Evolutionary conservation across 164 flowering plant genomes (phyloP).

Genomic region (Pachysandra terminalis): DNA sequence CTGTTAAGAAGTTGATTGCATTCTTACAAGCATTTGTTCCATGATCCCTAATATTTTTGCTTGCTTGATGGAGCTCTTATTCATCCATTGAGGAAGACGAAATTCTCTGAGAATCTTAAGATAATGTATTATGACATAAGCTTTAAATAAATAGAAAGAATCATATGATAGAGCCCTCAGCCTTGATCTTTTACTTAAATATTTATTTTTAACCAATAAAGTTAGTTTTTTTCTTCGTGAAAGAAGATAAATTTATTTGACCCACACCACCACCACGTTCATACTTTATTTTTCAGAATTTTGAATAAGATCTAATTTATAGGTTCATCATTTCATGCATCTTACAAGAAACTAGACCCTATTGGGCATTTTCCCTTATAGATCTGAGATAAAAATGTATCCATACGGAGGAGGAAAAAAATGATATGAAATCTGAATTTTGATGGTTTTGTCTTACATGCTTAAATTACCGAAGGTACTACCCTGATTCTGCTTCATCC

Average conservation of each 20-base stretch:
- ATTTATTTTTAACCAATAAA: too few species aligned
- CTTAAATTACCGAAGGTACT: not conserved
- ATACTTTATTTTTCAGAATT: not conserved
- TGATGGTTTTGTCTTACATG: not conserved
- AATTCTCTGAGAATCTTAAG: not conserved
- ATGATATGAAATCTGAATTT: not conserved
- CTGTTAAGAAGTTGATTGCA: not conserved
- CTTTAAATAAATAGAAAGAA: not conserved
- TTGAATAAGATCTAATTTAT: not conserved
- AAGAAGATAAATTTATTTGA: too few species aligned
- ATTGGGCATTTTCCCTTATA: too few species aligned
- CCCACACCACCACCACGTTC: too few species aligned
- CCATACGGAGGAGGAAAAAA: too few species aligned
- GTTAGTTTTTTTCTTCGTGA: too few species aligned
- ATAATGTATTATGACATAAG: not conserved
- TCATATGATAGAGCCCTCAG: not conserved
- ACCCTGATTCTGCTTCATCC: not conserved
- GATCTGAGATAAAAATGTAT: too few species aligned
- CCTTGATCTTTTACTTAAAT: too few species aligned
- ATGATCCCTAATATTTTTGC: not conserved
- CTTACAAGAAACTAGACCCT: not conserved
- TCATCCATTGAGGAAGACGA: not conserved
- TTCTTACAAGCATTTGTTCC: not conserved
- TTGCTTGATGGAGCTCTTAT: not conserved
- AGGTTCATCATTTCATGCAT: not conserved